Conservation (phyloP, 1,284 basidiomycete species). For the Pyrrhoderma lamaoense region DNA sequence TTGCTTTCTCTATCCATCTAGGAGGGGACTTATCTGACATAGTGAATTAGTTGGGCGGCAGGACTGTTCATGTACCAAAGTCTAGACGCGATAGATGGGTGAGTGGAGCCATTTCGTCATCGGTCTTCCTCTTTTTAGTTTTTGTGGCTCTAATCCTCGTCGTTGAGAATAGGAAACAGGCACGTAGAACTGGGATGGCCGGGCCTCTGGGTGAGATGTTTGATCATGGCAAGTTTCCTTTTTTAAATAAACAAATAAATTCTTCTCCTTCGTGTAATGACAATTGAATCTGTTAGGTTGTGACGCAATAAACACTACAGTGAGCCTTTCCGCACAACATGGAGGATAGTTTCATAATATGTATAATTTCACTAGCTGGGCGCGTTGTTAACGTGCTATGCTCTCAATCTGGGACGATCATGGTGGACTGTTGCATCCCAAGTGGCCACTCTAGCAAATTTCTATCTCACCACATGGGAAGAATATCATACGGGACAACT, state of each 20-base stretch:
- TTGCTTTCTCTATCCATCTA: not conserved
- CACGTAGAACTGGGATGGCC: constrained; percentile 90
- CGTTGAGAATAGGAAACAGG: constrained; percentile 84
- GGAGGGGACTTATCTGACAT: not conserved
- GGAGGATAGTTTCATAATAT: no score
- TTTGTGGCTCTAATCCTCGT: no score
- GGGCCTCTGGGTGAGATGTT: constrained; percentile 96
- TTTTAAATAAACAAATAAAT: constrained; percentile 1
- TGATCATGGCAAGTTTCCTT: constrained; percentile 69
- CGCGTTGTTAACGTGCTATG: constrained; percentile 74
- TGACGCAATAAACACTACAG: constrained; percentile 92
- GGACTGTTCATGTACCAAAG: constrained; percentile 93
- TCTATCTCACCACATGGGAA: constrained; percentile 97
- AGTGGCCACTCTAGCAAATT: constrained; percentile 84
- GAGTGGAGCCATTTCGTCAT: constrained; percentile 21
- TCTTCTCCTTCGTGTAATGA: no score
- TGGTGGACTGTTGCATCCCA: constrained; percentile 95
- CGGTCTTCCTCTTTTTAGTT: not conserved
- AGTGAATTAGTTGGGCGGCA: constrained; percentile 64
- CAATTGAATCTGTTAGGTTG: no score
- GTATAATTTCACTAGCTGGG: no score
- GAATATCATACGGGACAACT: constrained; percentile 93
- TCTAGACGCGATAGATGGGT: constrained; percentile 86
- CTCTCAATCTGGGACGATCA: constrained; percentile 84
- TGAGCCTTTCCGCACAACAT: no score